Conservation (phyloP, 2,329 filamentous ascomycete genomes). For the Dothistroma pini region DNA sequence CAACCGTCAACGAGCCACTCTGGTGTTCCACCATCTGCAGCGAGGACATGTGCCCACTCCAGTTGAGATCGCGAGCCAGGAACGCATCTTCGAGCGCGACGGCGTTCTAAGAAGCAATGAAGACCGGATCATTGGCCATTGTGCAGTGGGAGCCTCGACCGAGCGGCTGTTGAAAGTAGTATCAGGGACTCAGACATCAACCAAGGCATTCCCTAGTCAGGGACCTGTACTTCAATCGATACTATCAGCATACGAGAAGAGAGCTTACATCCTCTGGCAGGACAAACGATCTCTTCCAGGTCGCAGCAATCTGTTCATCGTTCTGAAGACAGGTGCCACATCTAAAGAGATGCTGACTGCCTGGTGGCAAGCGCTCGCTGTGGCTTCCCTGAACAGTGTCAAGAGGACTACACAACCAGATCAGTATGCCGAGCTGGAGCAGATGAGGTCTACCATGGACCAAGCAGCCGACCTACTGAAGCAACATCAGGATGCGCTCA, state of each 20-base stretch:
- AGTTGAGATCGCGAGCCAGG: slow-evolving; percentile 57
- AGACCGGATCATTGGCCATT: slow-evolving; percentile 49
- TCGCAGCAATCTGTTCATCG: slow-evolving; percentile 46
- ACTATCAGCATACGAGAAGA: slow-evolving; percentile 46
- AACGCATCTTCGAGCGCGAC: slow-evolving; percentile 61
- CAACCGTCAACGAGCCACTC: slow-evolving; percentile 80
- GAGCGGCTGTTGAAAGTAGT: slow-evolving; percentile 22
- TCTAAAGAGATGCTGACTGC: slow-evolving; percentile 54
- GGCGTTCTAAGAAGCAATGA: slow-evolving; percentile 58
- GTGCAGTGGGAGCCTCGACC: slow-evolving; percentile 49
- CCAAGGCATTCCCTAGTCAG: slow-evolving; percentile 20
- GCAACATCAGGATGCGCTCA: slow-evolving; percentile 42
- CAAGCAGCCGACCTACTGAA: slow-evolving; percentile 44
- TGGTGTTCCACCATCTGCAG: slow-evolving; percentile 61
- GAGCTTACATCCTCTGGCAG: slow-evolving; percentile 59
- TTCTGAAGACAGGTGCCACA: slow-evolving; percentile 58
- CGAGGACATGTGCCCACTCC: slow-evolving; percentile 56
- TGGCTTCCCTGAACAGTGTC: not conserved
- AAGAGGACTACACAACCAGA: not conserved
- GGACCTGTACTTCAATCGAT: slow-evolving; percentile 40
- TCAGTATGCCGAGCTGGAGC: not conserved
- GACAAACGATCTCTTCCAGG: slow-evolving; percentile 34
- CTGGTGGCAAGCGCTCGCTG: slow-evolving; percentile 57
- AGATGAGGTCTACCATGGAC: slow-evolving; percentile 33
- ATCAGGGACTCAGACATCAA: slow-evolving; percentile 27